Evolutionary conservation across 2,329 filamentous ascomycete genomes (phyloP).

Genomic region (Hypoxylon sp.): DNA sequence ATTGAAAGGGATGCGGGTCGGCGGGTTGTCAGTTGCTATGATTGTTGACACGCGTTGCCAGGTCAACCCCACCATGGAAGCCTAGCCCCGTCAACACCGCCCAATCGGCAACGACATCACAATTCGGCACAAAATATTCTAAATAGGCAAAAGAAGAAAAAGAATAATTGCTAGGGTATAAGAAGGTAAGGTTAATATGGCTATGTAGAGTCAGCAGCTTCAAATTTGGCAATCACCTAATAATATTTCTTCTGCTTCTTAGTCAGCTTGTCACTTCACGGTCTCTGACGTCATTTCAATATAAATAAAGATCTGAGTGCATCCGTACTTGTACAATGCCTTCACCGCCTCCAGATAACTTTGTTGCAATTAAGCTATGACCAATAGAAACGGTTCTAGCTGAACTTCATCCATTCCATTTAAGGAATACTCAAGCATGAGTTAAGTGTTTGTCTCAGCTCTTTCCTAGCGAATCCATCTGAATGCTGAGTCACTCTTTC

Average conservation of each 20-base stretch:
- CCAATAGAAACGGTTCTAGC: neutral
- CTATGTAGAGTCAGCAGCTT: neutral
- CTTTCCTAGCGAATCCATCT: neutral
- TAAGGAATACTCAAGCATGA: neutral
- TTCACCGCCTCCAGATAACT: constrained; percentile 15
- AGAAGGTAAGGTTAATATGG: neutral
- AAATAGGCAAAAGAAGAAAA: neutral
- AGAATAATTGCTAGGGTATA: neutral
- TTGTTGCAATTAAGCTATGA: constrained; percentile 1
- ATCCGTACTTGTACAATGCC: neutral
- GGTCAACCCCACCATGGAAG: constrained; percentile 37
- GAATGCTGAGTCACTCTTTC: neutral
- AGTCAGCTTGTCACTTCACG: neutral
- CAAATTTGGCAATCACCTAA: neutral
- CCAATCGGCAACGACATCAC: constrained; percentile 29
- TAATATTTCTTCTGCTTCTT: neutral
- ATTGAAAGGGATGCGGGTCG: constrained; percentile 37
- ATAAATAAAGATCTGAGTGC: constrained; percentile 5
- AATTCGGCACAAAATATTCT: constrained; percentile 6
- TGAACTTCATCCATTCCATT: neutral
- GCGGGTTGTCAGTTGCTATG: constrained; percentile 17
- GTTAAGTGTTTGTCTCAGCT: neutral
- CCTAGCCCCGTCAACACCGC: constrained; percentile 3
- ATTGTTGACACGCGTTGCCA: constrained; percentile 51
- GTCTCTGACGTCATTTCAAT: constrained; percentile 24